Conservation (phyloP, 1,139 yeast genomes). For the Diutina mesorugosa region DNA sequence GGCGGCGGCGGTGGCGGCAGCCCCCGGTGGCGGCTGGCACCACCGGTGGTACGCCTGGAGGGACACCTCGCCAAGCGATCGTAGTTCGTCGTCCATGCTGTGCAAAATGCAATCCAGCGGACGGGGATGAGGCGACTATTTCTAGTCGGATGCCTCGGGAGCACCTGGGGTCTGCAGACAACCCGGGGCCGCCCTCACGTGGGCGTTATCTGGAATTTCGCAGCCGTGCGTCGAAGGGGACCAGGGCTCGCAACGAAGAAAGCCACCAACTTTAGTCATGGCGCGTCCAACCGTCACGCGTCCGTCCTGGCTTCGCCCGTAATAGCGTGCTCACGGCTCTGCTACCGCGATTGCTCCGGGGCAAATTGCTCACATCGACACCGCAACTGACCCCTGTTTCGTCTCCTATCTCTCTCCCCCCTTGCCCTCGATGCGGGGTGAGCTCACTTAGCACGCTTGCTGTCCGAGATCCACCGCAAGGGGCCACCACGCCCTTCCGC, state of each 20-base stretch:
- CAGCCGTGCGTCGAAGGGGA: background rate
- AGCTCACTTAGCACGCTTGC: background rate
- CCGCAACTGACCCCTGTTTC: no score
- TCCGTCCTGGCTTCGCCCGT: no score
- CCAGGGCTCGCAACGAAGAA: background rate
- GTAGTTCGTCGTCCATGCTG: slow-evolving; percentile 1
- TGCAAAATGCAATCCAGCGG: no score
- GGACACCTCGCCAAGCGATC: background rate
- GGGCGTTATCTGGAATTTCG: background rate
- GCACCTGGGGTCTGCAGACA: background rate
- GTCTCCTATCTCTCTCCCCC: no score
- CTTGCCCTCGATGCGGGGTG: background rate
- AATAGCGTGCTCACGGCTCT: no score
- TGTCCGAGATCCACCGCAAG: background rate
- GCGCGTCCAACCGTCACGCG: no score
- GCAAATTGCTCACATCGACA: no score
- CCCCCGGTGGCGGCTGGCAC: background rate
- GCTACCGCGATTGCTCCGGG: no score
- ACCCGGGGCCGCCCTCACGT: background rate
- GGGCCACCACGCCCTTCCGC: background rate
- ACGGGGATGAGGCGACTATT: no score
- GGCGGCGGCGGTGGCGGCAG: background rate
- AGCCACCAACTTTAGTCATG: background rate
- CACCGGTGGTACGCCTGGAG: background rate
- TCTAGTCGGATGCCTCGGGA: background rate